These are phyloP conservation scores for Zarea fungicola DNA, from an alignment of 2,329 filamentous ascomycete species.

Conservation along the genomic window DNA sequence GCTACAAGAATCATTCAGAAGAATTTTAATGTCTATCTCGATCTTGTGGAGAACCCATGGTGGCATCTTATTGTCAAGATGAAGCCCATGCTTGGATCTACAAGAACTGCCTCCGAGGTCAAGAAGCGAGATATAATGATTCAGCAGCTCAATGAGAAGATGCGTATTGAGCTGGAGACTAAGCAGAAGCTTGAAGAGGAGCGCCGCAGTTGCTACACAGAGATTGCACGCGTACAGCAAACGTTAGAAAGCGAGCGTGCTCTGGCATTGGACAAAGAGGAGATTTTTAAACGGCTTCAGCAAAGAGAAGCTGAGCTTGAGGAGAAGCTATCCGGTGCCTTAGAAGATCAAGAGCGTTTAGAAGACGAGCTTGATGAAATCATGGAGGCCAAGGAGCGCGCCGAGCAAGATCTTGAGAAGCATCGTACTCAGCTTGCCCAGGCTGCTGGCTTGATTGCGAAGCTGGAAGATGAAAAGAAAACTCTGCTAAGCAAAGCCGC, in stretches of 20 bases:
- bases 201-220: slow-evolving; percentile 75
- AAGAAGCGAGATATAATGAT: slow-evolving; percentile 96
- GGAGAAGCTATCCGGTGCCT: slow-evolving; percentile 85
- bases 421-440: slow-evolving; percentile 83
- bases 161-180: slow-evolving; percentile 68
- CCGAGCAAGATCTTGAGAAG: slow-evolving; percentile 76
- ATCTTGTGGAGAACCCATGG: slow-evolving; percentile 91
- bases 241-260: slow-evolving; percentile 92
- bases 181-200: slow-evolving; percentile 86
- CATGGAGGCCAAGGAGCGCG: slow-evolving; percentile 80
- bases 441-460: slow-evolving; percentile 78
- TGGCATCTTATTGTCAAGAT: slow-evolving; percentile 94
- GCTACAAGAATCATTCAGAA: slow-evolving; percentile 91
- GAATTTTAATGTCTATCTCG: slow-evolving; percentile 88
- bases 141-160: slow-evolving; percentile 75
- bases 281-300: slow-evolving; percentile 96
- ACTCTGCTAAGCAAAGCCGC: slow-evolving; percentile 62
- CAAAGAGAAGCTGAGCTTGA: slow-evolving; percentile 84
- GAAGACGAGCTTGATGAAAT: slow-evolving; percentile 91
- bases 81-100: slow-evolving; percentile 90
- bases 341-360: slow-evolving; percentile 89
- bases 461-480: slow-evolving; percentile 81
- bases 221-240: slow-evolving; percentile 86
- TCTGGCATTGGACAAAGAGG: slow-evolving; percentile 95
- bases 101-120: slow-evolving; percentile 85